These are phyloP conservation scores for Zangia roseola DNA, from an alignment of 768 basidiomycete species.

Conservation along the genomic window DNA sequence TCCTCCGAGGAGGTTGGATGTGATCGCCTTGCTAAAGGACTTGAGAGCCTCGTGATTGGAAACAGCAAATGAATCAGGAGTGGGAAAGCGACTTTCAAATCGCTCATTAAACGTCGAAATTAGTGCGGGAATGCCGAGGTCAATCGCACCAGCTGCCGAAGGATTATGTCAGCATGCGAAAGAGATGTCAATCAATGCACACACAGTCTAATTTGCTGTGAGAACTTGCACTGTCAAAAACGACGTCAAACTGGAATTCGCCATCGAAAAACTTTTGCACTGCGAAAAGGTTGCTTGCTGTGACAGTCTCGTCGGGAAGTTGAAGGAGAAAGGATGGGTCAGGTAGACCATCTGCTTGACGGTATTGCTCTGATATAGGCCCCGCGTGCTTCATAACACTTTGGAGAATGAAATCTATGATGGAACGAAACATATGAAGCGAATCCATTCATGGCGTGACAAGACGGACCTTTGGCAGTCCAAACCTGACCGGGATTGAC, in stretches of 20 bases:
- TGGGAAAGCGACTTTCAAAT: slow-evolving; percentile 71
- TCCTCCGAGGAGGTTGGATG: slow-evolving; percentile 88
- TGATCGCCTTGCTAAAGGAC: slow-evolving; percentile 83
- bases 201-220: slow-evolving; percentile 64
- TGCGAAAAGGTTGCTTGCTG: slow-evolving; percentile 78
- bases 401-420: slow-evolving; percentile 60
- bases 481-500: slow-evolving; percentile 68
- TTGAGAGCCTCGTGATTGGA: slow-evolving; percentile 51
- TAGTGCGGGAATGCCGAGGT: slow-evolving; percentile 68
- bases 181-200: slow-evolving; percentile 22
- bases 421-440: neutral
- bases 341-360: slow-evolving; percentile 47
- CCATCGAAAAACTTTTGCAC: slow-evolving; percentile 87
- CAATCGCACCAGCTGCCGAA: slow-evolving; percentile 56
- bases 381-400: slow-evolving; percentile 58
- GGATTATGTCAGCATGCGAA: neutral
- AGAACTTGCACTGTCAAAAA: slow-evolving; percentile 76
- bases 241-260: slow-evolving; percentile 85
- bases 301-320: slow-evolving; percentile 70
- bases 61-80: slow-evolving; percentile 51
- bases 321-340: slow-evolving; percentile 81
- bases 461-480: slow-evolving; percentile 71
- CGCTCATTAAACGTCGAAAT: slow-evolving; percentile 58
- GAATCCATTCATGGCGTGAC: neutral
- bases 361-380: slow-evolving; percentile 53